These are phyloP conservation scores for Cucurbitaria berberidis DNA, from an alignment of 2,329 filamentous ascomycete genomes.

Conservation along the genomic window DNA sequence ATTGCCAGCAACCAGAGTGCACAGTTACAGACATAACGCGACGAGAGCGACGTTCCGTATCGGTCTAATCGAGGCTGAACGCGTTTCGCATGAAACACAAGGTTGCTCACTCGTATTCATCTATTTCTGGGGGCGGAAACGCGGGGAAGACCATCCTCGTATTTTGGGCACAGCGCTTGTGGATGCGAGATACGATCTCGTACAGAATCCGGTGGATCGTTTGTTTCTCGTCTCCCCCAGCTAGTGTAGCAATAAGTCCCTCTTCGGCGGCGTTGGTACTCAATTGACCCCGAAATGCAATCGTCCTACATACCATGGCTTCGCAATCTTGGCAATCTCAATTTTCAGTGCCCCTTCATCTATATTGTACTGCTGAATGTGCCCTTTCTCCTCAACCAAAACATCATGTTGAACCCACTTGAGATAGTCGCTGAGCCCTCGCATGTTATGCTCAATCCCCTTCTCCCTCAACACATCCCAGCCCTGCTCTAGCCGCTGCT, in stretches of 20 bases:
- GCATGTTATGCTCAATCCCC: constrained; percentile 15
- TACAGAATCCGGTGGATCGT: neutral
- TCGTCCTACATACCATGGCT: constrained; percentile 25
- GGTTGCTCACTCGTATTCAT: neutral
- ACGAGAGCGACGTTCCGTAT: neutral
- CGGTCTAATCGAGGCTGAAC: neutral
- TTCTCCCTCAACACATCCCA: constrained; percentile 34
- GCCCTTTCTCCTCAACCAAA: constrained; percentile 28
- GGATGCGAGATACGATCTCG: constrained; percentile 1
- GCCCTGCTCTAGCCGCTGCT: constrained; percentile 32
- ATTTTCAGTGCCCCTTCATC: constrained; percentile 25
- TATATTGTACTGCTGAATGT: constrained; percentile 24
- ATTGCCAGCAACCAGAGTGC: neutral
- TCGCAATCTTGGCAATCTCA: constrained; percentile 34
- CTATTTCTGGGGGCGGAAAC: neutral
- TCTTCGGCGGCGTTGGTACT: too few species aligned
- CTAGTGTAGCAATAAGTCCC: neutral
- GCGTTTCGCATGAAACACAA: neutral
- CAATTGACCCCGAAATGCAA: too few species aligned
- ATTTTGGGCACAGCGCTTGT: neutral
- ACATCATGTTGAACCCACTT: constrained; percentile 36
- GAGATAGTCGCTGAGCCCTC: constrained; percentile 23
- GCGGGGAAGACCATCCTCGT: neutral
- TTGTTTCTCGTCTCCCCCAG: neutral
- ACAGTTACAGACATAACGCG: too few species aligned